Evolutionary conservation across 2,329 filamentous ascomycete species (phyloP), one percentile per base, ranked within the genome.

Genomic region (Blastomyces silverae): DNA sequence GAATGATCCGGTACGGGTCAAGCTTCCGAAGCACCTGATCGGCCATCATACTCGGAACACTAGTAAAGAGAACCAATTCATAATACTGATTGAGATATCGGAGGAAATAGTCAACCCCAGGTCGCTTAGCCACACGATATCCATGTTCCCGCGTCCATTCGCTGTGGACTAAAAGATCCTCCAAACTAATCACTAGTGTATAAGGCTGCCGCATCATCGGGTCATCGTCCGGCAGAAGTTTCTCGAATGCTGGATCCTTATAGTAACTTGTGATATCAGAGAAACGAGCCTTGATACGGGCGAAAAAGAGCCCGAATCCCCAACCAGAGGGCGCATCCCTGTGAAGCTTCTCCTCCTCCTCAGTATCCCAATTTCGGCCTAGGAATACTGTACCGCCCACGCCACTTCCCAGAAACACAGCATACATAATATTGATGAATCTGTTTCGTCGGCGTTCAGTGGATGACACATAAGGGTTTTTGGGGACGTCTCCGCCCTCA

Each of bases 31-130:
- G 86, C 62, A 99, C 84, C 31, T 91, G 91, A 70, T 97, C 92
- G 37, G 88, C 93, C 74, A 91, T 89, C 73, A 87, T 87, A 73
- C 87, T 91, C 0, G 93, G 92, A 58, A 94, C 88, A 50, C 86
- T 90, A 42, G 94, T 99, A 80, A 97, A 99, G 69, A 99, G 86
- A 62, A 97, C 94, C 64, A 99, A 83, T 78, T 99, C 94, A 75
- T 97, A 99, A 83, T 99, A 97, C 77, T 97, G 92, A 78, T 90
- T 93, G 60, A 99, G 84, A 77, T 99, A 99, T 73, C 91, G 90
- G 68, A 99, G 81, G 81, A 99, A 99, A 81, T 99, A 99, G 79
- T 99, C 94, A 67, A 95, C 85, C 57, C 94, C 94, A 46, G 94
- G 94, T 61, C 94, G 86, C 81, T 99, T 99, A 37, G 94, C 94